Conservation (phyloP, 331 rosid genomes). For the Cydonia oblonga region DNA sequence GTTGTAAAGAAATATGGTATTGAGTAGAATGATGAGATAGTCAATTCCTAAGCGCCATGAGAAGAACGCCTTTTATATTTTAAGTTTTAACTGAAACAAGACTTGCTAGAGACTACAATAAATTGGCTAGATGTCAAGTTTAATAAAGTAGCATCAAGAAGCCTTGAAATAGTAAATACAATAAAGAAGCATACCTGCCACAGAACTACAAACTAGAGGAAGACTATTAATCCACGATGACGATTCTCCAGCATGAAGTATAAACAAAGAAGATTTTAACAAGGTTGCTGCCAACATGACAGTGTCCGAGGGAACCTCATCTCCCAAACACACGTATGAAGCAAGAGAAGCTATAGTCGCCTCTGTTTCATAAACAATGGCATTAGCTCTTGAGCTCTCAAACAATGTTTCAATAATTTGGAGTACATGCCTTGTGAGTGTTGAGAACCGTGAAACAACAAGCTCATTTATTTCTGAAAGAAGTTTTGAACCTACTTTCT, state of each 20-base stretch:
- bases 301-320: conserved; percentile 60
- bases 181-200: conserved; percentile 46
- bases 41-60: background rate
- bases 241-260: conserved; percentile 40
- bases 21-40: background rate
- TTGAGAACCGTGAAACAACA: conserved; percentile 36
- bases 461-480: conserved; percentile 41
- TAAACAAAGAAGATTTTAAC: conserved; percentile 41
- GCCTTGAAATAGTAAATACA: background rate
- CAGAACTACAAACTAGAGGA: conserved; percentile 54
- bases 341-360: conserved; percentile 46
- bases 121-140: background rate
- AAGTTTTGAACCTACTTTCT: conserved; percentile 38
- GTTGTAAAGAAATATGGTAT: background rate
- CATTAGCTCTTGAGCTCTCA: conserved; percentile 38
- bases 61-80: background rate
- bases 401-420: conserved; percentile 52
- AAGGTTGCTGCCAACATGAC: conserved; percentile 47
- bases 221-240: conserved; percentile 47
- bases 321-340: conserved; percentile 54
- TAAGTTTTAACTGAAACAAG: background rate
- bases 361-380: conserved; percentile 31
- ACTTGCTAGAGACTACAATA: background rate
- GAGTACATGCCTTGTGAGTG: conserved; percentile 48
- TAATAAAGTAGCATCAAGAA: background rate